phyloP scores from a whole-genome alignment of 768 basidiomycete genomes.

The Termitomyces bulborhizus region DNA sequence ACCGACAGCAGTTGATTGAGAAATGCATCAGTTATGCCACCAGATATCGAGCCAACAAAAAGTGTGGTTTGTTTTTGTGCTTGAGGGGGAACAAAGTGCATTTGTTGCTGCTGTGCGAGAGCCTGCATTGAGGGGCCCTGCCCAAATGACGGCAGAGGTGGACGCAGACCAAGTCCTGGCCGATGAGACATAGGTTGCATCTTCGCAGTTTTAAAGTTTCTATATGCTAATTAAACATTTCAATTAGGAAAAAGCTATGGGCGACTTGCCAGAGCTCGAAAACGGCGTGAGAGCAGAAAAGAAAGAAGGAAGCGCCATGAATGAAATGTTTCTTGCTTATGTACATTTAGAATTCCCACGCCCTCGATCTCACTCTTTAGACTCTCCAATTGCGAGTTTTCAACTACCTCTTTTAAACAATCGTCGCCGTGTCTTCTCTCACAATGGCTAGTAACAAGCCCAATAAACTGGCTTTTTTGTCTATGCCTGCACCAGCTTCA shows the following conservation, averaged over 20 bases:
- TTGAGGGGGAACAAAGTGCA: slow-evolving; percentile 63
- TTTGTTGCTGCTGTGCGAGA: slow-evolving; percentile 82
- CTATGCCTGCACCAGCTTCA: slow-evolving; percentile 91
- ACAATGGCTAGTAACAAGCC: slow-evolving; percentile 33
- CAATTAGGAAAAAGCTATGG: not conserved
- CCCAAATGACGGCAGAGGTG: slow-evolving; percentile 80
- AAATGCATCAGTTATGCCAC: slow-evolving; percentile 81
- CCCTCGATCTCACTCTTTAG: not conserved
- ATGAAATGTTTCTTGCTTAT: slow-evolving; percentile 1
- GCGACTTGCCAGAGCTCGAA: not conserved
- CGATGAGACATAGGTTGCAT: slow-evolving; percentile 73
- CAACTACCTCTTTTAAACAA: not conserved
- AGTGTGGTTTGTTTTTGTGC: slow-evolving; percentile 66
- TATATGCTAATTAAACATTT: not conserved
- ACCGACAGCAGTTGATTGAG: slow-evolving; percentile 75
- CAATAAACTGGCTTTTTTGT: slow-evolving; percentile 82
- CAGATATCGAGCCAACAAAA: slow-evolving; percentile 94
- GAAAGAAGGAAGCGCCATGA: not conserved
- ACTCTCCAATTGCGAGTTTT: not conserved
- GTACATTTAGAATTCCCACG: slow-evolving; percentile 3
- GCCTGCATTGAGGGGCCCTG: slow-evolving; percentile 90
- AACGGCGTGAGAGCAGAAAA: not conserved
- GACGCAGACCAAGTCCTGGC: slow-evolving; percentile 84
- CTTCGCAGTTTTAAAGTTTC: slow-evolving; percentile 14
- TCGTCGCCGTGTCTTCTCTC: not conserved